Conservation (phyloP, 495 filamentous ascomycete genomes). For the Xylaria bambusicola region DNA sequence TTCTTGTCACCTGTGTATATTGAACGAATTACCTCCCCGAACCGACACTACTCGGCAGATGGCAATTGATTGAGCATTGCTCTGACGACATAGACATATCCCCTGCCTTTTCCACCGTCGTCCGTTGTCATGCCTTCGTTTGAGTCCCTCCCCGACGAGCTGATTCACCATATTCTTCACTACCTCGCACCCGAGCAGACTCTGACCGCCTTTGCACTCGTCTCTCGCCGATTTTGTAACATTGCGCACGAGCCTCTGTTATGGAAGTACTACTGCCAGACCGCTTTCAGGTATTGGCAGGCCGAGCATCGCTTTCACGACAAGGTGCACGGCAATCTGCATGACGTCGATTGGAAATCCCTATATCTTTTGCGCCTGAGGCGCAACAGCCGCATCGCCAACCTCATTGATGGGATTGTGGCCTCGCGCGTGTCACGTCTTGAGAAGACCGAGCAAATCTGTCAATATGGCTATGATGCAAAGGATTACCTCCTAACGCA, state of each 20-base stretch:
- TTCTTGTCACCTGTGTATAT: too few relatives aligned
- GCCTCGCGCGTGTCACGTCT: constrained; percentile 67
- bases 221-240: constrained; percentile 64
- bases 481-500: constrained; percentile 81
- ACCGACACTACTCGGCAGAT: too few relatives aligned
- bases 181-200: constrained; percentile 58
- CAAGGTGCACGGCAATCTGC: constrained; percentile 52
- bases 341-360: constrained; percentile 73
- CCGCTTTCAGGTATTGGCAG: constrained; percentile 72
- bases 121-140: constrained; percentile 35
- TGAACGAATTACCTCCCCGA: too few relatives aligned
- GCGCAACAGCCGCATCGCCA: constrained; percentile 56
- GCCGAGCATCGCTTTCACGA: constrained; percentile 60
- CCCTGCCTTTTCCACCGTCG: background rate
- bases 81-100: background rate
- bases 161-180: constrained; percentile 68
- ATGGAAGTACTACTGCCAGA: constrained; percentile 75
- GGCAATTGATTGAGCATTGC: too few relatives aligned
- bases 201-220: constrained; percentile 52
- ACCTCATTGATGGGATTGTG: constrained; percentile 70
- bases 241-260: constrained; percentile 70
- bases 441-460: constrained; percentile 66
- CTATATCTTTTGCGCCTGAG: constrained; percentile 64
- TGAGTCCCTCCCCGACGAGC: constrained; percentile 65
- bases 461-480: constrained; percentile 76